Evolutionary conservation across 2,329 filamentous ascomycete genomes (phyloP), one percentile per base, ranked within the genome.

Genomic region (Talaromyces sp.): DNA sequence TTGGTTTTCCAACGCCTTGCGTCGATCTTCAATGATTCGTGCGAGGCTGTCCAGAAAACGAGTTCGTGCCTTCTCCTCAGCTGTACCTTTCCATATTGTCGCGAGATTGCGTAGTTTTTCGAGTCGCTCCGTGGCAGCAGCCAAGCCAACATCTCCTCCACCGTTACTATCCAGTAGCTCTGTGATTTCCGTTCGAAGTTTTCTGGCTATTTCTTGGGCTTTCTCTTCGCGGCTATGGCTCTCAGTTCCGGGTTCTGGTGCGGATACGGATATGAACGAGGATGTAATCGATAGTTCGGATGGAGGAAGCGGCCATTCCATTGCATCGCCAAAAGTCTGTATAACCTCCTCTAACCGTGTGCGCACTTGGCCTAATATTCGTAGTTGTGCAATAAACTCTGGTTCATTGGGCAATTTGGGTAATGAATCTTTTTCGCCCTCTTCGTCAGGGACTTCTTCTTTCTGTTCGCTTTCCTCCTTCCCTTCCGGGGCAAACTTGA

Each of bases 271-370:
- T 56, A 97, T 88, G 73, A 97, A 93, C 0, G 91, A 93, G 0
- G 92, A 94, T 54, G 89, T 87, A 65, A 96, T 86, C 0, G 91
- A 94, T 13, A 93, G 80, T 74, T 97, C 93, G 0, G 91, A 96
- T 0, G 94, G 93, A 0, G 94, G 92, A 59, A 97, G 88, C 0
- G 92, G 90, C 85, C 96, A 98, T 71, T 96, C 90, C 91, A 98
- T 97, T 36, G 95, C 94, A 71, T 96, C 90, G 47, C 93, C 94
- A 76, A 99, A 99, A 0, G 89, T 90, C 76, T 91, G 91, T 73
- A 98, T 93, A 27, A 98, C 93, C 1, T 88, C 86, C 69, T 98
- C 93, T 17, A 99, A 85, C n/a, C 93, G 90, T 1, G 87, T 81
- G 60, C 93, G 91, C 31, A 98, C 92, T 49, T 90, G 85, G 3